phyloP scores from a whole-genome alignment of 1,284 basidiomycete genomes.

The Heimioporus retisporus region DNA sequence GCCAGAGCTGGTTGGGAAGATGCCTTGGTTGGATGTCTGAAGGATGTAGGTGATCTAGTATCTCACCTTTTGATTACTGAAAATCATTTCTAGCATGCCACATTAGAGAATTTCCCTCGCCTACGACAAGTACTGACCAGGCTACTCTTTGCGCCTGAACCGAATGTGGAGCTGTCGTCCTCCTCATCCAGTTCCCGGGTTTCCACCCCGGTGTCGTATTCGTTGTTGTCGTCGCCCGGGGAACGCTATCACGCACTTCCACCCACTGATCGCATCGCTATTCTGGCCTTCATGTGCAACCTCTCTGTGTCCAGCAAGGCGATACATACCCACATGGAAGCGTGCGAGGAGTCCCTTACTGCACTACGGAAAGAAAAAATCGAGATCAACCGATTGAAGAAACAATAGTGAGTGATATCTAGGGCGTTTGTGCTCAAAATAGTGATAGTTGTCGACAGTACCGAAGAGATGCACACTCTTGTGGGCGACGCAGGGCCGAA shows the following conservation, averaged over 20 bases:
- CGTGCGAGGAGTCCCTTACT: constrained; percentile 90
- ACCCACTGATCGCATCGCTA: constrained; percentile 84
- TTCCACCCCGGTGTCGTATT: constrained; percentile 49
- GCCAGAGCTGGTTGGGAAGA: constrained; percentile 87
- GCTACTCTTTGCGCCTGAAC: constrained; percentile 76
- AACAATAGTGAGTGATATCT: constrained; percentile 76
- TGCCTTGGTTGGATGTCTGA: constrained; percentile 87
- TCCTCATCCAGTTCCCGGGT: constrained; percentile 58
- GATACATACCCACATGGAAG: constrained; percentile 91
- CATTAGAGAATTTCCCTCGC: constrained; percentile 76
- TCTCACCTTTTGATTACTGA: constrained; percentile 26
- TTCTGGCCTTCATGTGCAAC: constrained; percentile 91
- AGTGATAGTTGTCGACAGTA: constrained; percentile 49
- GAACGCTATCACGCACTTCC: constrained; percentile 83
- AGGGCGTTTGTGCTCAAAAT: constrained; percentile 13
- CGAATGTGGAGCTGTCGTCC: constrained; percentile 49
- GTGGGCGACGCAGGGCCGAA: constrained; percentile 69
- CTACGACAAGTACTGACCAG: constrained; percentile 82
- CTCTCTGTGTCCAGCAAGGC: constrained; percentile 91
- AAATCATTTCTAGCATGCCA: constrained; percentile 71
- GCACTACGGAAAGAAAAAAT: constrained; percentile 96
- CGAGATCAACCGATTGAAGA: constrained; percentile 91
- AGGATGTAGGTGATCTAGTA: constrained; percentile 74
- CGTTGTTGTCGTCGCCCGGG: constrained; percentile 61
- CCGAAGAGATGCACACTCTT: constrained; percentile 80